Percentiles rank a stretch among this genome's conserved stretches.
Evolutionary conservation across 208 protist genomes (phyloP).

Genomic region (Naegleria gruberi): DNA sequence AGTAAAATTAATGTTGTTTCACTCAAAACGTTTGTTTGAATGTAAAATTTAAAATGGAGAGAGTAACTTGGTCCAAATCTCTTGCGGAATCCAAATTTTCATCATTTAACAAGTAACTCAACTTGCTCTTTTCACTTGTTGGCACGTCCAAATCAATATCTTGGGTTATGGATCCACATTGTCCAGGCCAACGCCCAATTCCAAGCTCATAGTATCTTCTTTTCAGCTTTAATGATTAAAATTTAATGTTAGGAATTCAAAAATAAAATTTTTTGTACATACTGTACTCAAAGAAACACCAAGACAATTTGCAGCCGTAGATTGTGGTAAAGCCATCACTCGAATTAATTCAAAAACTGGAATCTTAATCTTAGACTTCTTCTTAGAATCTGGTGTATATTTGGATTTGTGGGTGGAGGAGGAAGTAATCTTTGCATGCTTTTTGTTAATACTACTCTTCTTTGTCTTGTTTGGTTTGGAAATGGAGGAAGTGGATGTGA

Average conservation of each 20-base stretch:
- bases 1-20: too few relatives aligned
- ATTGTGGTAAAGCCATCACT: not conserved
- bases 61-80: not conserved
- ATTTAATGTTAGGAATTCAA: too few relatives aligned
- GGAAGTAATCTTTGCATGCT: not conserved
- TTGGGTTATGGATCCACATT: not conserved
- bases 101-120: not conserved
- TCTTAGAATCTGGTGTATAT: not conserved
- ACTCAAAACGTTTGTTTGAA: not conserved
- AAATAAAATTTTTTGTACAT: not conserved
- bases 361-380: not conserved
- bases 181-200: not conserved
- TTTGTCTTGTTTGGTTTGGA: too few relatives aligned
- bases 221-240: not conserved
- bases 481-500: too few relatives aligned
- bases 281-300: not conserved
- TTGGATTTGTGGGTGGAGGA: not conserved
- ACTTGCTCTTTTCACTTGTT: not conserved
- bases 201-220: slow-evolving; percentile 2
- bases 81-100: not conserved
- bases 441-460: too few relatives aligned
- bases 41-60: not conserved
- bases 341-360: not conserved
- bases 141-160: not conserved
- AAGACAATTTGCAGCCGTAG: not conserved